phyloP scores from a whole-genome alignment of 2,329 filamentous ascomycete genomes.

The Stagonosporopsis vannaccii region DNA sequence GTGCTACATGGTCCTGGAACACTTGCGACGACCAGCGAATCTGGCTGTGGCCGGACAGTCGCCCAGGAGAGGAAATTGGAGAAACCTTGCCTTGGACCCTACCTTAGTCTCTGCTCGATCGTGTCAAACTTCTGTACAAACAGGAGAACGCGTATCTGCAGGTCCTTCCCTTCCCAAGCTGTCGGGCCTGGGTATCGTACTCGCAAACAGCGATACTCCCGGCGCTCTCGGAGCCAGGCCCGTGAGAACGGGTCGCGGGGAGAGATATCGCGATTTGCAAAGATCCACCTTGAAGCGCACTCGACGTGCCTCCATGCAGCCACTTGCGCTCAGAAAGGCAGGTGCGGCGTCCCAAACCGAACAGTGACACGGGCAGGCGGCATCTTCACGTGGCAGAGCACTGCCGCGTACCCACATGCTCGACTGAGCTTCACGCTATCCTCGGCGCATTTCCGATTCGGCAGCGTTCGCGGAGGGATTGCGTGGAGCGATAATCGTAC shows the following conservation, averaged over 20 bases:
- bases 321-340: neutral
- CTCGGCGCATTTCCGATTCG: conserved; percentile 1
- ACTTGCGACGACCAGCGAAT: neutral
- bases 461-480: neutral
- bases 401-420: neutral
- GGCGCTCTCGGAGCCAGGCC: neutral
- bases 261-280: neutral
- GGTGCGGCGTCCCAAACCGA: neutral
- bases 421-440: neutral
- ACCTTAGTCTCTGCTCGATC: neutral
- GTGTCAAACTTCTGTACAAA: neutral
- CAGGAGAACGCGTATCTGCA: neutral
- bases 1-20: neutral
- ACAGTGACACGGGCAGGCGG: neutral
- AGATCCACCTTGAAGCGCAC: neutral
- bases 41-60: neutral
- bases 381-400: neutral
- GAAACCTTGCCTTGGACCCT: neutral
- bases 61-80: neutral
- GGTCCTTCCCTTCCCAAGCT: neutral
- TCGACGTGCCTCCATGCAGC: neutral
- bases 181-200: neutral
- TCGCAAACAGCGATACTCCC: neutral
- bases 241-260: conserved; percentile 2
- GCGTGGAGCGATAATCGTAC: neutral